Conservation (phyloP, 371 early-diverging fungal genomes). For the Apophysomyces variabilis region DNA sequence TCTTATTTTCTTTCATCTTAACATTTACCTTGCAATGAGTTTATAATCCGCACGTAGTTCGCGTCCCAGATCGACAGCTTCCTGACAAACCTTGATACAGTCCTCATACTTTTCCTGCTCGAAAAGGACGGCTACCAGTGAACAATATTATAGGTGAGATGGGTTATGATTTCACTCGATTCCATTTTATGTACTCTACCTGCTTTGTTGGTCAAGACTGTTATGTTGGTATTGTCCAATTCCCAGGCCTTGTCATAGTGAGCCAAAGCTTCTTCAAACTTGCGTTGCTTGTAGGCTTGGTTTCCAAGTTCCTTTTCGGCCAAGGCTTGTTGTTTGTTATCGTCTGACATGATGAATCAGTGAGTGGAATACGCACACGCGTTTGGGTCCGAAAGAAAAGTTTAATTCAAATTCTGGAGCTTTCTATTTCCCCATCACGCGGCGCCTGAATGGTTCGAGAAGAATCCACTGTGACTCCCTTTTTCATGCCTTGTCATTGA, state of each 20-base stretch:
- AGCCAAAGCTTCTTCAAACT: slow-evolving; percentile 88
- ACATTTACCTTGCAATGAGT: slow-evolving; percentile 82
- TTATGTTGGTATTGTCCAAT: slow-evolving; percentile 86
- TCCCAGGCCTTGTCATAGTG: slow-evolving; percentile 94
- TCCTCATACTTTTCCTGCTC: slow-evolving; percentile 92
- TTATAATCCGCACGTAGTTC: slow-evolving; percentile 93
- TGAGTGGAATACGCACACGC: slow-evolving; percentile 5
- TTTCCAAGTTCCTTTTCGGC: slow-evolving; percentile 93
- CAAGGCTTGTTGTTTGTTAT: slow-evolving; percentile 74
- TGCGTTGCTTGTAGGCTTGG: slow-evolving; percentile 89
- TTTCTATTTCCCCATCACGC: not conserved
- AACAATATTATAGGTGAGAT: not conserved
- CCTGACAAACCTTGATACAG: slow-evolving; percentile 89
- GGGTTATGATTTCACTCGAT: not conserved
- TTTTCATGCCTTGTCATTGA: too few relatives aligned
- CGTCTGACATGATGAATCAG: slow-evolving; percentile 48
- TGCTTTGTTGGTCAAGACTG: slow-evolving; percentile 94
- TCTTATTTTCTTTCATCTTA: not conserved
- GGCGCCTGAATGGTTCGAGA: slow-evolving; percentile 6
- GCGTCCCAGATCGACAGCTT: slow-evolving; percentile 93
- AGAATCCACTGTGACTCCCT: not conserved
- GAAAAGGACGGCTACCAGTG: slow-evolving; percentile 80
- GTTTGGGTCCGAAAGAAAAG: not conserved
- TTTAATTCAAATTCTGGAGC: not conserved
- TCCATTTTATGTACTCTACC: slow-evolving; percentile 32